These are phyloP conservation scores for Plasmopara halstedii DNA, from an alignment of 352 stramenopile genomes.

Conservation along the genomic window DNA sequence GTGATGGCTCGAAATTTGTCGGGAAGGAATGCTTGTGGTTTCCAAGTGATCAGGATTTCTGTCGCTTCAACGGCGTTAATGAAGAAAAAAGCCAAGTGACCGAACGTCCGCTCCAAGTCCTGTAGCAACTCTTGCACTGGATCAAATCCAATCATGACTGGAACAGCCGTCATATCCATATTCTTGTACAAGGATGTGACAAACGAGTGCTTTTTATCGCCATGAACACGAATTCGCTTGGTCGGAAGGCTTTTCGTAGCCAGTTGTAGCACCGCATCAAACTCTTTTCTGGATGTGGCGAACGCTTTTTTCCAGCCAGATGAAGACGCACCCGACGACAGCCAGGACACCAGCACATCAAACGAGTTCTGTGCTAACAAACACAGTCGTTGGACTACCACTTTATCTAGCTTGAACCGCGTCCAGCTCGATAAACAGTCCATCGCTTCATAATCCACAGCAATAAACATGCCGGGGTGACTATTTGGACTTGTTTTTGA, in stretches of 20 bases:
- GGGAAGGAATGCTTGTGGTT: conserved; percentile 70
- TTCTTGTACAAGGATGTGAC: conserved; percentile 80
- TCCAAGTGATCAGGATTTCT: conserved; percentile 74
- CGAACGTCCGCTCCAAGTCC: conserved; percentile 48
- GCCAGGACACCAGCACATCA: conserved; percentile 45
- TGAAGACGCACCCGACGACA: conserved; percentile 38
- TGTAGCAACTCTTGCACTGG: conserved; percentile 57
- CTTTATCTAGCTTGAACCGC: conserved; percentile 46
- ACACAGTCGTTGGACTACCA: conserved; percentile 59
- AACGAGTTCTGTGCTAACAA: conserved; percentile 55
- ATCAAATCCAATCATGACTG: conserved; percentile 68
- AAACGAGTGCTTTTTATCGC: conserved; percentile 62
- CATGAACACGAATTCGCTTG: conserved; percentile 40
- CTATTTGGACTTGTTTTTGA: conserved; percentile 43
- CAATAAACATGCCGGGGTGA: conserved; percentile 74
- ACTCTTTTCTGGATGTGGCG: conserved; percentile 40
- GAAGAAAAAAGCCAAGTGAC: conserved; percentile 75
- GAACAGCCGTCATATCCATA: conserved; percentile 59
- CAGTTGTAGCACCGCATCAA: conserved; percentile 55
- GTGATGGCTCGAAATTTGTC: conserved; percentile 77
- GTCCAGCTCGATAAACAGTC: conserved; percentile 82
- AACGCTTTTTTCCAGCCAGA: conserved; percentile 67
- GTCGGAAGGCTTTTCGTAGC: conserved; percentile 44
- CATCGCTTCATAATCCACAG: conserved; percentile 68
- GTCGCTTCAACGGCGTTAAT: conserved; percentile 52